Evolutionary conservation across 2,329 filamentous ascomycete genomes (phyloP).

Genomic region (Aspergillus caelatus): DNA sequence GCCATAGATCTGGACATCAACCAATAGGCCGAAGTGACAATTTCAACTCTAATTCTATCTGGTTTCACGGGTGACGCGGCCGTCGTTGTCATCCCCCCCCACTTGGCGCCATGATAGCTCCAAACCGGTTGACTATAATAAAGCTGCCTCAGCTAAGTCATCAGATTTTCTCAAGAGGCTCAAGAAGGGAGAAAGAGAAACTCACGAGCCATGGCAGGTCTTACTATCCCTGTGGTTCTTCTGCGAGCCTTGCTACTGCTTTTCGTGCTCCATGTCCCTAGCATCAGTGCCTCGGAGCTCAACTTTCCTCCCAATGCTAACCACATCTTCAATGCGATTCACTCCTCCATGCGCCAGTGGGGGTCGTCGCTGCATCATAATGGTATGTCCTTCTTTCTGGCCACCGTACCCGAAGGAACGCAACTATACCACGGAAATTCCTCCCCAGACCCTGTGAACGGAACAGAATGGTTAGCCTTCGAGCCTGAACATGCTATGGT

Average conservation of each 20-base stretch:
- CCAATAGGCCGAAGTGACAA: neutral
- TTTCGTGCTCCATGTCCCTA: neutral
- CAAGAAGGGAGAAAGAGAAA: neutral
- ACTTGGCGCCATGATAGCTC: neutral
- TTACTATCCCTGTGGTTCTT: neutral
- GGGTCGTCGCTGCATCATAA: slow-evolving; percentile 74
- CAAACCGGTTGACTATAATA: neutral
- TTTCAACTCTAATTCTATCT: neutral
- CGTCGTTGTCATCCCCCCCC: slow-evolving; percentile 3
- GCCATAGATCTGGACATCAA: neutral
- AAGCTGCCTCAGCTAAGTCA: neutral
- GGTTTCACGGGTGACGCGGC: slow-evolving; percentile 2
- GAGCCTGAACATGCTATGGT: slow-evolving; percentile 72
- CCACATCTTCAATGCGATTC: slow-evolving; percentile 72
- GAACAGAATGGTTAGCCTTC: slow-evolving; percentile 73
- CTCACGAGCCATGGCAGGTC: neutral
- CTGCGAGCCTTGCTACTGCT: neutral
- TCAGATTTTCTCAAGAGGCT: neutral
- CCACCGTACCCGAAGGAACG: slow-evolving; percentile 65
- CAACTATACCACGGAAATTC: slow-evolving; percentile 68
- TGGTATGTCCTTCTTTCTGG: slow-evolving; percentile 72
- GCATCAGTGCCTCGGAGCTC: neutral
- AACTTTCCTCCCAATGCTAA: slow-evolving; percentile 54
- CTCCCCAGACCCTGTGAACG: slow-evolving; percentile 50
- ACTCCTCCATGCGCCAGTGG: slow-evolving; percentile 74